phyloP scores from a whole-genome alignment of 495 filamentous ascomycete species.

The Aspergillus bertholletiae region DNA sequence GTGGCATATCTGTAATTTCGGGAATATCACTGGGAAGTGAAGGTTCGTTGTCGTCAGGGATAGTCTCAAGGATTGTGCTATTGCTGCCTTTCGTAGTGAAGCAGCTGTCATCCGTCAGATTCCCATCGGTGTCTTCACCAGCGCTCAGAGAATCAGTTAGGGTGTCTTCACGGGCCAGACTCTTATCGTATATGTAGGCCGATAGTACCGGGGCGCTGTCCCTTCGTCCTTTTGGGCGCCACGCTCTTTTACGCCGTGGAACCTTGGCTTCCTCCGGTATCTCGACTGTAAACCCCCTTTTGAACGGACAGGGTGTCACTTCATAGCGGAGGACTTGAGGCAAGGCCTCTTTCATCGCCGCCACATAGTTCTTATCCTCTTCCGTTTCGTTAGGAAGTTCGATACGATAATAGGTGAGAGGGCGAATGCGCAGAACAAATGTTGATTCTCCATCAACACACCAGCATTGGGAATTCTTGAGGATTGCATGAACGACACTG shows the following conservation, averaged over 20 bases:
- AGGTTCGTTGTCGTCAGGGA: constrained; percentile 22
- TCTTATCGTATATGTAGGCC: constrained; percentile 8
- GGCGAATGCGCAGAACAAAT: constrained; percentile 76
- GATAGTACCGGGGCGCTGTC: constrained; percentile 27
- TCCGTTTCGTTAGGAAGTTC: constrained; percentile 65
- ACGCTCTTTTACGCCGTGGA: constrained; percentile 64
- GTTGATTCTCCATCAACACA: constrained; percentile 81
- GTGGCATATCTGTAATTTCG: constrained; percentile 13
- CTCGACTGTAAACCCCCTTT: constrained; percentile 68
- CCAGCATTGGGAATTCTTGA: constrained; percentile 89
- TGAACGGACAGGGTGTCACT: constrained; percentile 82
- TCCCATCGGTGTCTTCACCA: constrained; percentile 37
- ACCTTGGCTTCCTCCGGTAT: constrained; percentile 66
- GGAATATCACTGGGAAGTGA: constrained; percentile 17
- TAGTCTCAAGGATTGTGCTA: constrained; percentile 24
- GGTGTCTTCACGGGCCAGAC: constrained; percentile 12
- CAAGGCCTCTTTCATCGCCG: constrained; percentile 65
- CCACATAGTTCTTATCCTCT: constrained; percentile 57
- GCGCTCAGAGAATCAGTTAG: constrained; percentile 28
- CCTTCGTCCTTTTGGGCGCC: constrained; percentile 60
- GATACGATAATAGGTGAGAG: constrained; percentile 83
- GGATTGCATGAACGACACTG: constrained; percentile 72
- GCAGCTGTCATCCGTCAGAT: constrained; percentile 35
- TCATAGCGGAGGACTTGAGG: constrained; percentile 74
- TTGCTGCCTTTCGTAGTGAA: constrained; percentile 26